Evolutionary conservation across 345 rosid genomes (phyloP).

Genomic region (Syzygium oleosum): DNA sequence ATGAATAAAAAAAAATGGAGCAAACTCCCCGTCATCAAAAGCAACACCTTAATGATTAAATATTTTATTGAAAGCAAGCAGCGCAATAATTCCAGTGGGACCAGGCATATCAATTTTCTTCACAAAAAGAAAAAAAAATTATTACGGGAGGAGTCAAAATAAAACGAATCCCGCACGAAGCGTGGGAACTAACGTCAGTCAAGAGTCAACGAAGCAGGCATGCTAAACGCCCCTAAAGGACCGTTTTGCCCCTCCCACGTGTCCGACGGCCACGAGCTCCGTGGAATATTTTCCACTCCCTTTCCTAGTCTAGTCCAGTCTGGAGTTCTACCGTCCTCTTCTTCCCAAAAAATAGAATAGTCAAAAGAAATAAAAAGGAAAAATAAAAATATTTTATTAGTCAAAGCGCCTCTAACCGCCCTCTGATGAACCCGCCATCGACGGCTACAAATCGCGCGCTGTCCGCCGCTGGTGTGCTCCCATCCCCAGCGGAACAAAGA

Average conservation of each 20-base stretch:
- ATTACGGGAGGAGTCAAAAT: background rate
- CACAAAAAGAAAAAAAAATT: background rate
- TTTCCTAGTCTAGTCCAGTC: no score
- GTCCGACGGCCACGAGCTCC: background rate
- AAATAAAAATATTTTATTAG: background rate
- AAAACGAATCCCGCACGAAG: background rate
- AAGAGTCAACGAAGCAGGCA: background rate
- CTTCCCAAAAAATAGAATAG: background rate
- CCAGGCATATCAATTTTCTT: background rate
- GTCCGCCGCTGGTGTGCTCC: background rate
- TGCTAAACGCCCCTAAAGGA: background rate
- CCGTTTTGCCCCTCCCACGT: background rate
- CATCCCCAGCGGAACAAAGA: background rate
- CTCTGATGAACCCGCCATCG: background rate
- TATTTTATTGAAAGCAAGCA: background rate
- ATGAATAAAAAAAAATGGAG: no score
- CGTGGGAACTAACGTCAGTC: background rate
- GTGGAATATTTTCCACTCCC: no score
- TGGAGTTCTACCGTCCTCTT: background rate
- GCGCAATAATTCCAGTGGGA: background rate
- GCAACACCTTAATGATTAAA: no score
- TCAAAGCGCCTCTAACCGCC: background rate
- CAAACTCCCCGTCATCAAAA: no score
- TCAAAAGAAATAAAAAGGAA: background rate
- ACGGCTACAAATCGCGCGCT: conserved; percentile 11